Base-by-base conservation (phyloP, 192 early-diverging fungal species). In the Rhizophagus clarus region DNA sequence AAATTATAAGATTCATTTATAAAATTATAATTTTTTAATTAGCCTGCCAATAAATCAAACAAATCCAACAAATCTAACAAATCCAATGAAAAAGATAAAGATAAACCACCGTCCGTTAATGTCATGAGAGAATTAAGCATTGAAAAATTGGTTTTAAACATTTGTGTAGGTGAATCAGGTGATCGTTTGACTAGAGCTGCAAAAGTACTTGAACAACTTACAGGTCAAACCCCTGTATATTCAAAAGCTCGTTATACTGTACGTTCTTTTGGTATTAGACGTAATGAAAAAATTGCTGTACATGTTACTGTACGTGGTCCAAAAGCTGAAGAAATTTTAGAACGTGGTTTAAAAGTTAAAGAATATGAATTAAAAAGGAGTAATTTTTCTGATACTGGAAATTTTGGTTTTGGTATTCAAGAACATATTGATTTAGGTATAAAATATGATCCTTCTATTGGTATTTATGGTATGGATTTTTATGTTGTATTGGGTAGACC, bases 401-500 rank as follows among this genome's bases (percentile, higher is more conserved):
- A 99, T 95, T 99, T 99, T 83, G 98, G 98, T 83, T 99, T 98
- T 89, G 98, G 98, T 97, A 96, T 99, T 90, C 94, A 98, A 86
- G 98, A 99, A 91, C 98, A 99, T 93, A 99, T 99, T 83, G 98
- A 99, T 91, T 92, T 99, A 88, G 97, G 97, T 86, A 99, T 99
- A 92, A 99, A 99, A 93, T 98, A 99, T 90, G 98, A 98, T 88
- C 96, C 97, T 79, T 92, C 93, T 85, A 98, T 99, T 82, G 97
- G 97, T 93, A 95, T 97, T 83, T 97, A 96, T 87, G 92, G 91
- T 82, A 97, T 98, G 94, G 98, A 99, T 91, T 99, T 98, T 88
- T 98, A 96, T 92, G 94, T 97, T 83, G 95, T 96, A 87, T 97
- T 99, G 96, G 94, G 95, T 81, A 95, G 98, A 83, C 96, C 97